Percentiles rank a stretch among this genome's conserved stretches.
These are phyloP conservation scores for Coniochaeta sp. DNA, from an alignment of 2,329 filamentous ascomycete genomes.

Conservation along the genomic window DNA sequence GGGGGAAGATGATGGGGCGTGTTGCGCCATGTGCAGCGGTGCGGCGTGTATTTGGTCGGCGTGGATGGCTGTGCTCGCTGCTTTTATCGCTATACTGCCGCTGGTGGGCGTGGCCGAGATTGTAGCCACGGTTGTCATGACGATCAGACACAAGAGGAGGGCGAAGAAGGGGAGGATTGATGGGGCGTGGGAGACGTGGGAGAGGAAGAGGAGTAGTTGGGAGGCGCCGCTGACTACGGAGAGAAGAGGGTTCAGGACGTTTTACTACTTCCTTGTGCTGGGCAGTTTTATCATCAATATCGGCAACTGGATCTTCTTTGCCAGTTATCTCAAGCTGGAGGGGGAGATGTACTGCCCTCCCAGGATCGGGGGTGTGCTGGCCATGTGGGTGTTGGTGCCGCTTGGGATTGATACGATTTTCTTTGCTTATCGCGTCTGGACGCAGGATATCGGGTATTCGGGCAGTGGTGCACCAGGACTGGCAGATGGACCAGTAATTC, in stretches of 20 bases:
- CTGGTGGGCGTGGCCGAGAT: neutral
- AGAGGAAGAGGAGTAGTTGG: neutral
- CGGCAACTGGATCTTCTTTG: conserved; percentile 1
- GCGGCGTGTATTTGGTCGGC: neutral
- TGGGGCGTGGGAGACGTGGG: neutral
- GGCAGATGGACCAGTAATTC: neutral
- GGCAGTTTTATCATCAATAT: neutral
- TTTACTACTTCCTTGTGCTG: neutral
- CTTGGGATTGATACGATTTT: neutral
- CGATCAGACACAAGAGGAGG: neutral
- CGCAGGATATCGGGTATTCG: neutral
- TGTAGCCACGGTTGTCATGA: neutral
- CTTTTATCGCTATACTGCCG: neutral
- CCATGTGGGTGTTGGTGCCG: neutral
- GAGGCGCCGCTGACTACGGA: conserved; percentile 1
- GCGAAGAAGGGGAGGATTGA: neutral
- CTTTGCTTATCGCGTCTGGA: neutral
- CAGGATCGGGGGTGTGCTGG: neutral
- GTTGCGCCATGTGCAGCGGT: neutral
- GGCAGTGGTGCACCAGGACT: neutral
- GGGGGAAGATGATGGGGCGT: neutral
- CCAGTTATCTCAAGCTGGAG: neutral
- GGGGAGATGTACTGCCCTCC: neutral
- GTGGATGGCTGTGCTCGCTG: neutral
- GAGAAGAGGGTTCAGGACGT: neutral